Evolutionary conservation across 345 rosid genomes (phyloP).

Genomic region (Aurinia saxatilis): DNA sequence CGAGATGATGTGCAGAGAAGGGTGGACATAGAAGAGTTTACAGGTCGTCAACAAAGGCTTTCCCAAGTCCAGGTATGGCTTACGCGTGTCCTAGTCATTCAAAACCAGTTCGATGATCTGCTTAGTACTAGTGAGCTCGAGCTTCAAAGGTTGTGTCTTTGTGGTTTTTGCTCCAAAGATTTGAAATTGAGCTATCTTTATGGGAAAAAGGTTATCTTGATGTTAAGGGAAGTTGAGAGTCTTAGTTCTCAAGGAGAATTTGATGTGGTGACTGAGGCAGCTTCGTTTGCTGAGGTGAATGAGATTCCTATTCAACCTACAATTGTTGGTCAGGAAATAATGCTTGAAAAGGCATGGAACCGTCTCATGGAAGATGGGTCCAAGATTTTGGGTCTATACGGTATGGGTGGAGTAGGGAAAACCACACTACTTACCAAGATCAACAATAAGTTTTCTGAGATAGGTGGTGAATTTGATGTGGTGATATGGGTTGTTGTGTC

Average conservation of each 20-base stretch:
- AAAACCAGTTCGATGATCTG: background rate
- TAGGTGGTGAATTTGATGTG: background rate
- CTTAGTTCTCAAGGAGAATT: background rate
- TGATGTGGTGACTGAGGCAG: background rate
- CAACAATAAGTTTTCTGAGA: background rate
- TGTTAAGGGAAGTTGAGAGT: background rate
- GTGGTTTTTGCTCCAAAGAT: background rate
- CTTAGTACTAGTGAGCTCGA: background rate
- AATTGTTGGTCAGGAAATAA: background rate
- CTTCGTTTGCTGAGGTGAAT: background rate
- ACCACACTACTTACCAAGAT: background rate
- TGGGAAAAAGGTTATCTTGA: background rate
- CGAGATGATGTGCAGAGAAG: background rate
- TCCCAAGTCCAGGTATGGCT: background rate
- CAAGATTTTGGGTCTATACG: background rate
- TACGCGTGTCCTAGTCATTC: background rate
- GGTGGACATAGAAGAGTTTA: background rate
- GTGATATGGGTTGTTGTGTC: background rate
- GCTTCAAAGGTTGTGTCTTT: background rate
- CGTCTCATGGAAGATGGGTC: background rate
- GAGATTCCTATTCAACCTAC: background rate
- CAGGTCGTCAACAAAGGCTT: background rate
- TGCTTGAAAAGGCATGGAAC: background rate
- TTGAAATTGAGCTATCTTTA: background rate
- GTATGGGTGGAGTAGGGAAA: constrained; percentile 1